Evolutionary conservation across 306 rosid genomes (phyloP), one percentile per base, ranked within the genome.

Genomic region (Trifolium repens): DNA sequence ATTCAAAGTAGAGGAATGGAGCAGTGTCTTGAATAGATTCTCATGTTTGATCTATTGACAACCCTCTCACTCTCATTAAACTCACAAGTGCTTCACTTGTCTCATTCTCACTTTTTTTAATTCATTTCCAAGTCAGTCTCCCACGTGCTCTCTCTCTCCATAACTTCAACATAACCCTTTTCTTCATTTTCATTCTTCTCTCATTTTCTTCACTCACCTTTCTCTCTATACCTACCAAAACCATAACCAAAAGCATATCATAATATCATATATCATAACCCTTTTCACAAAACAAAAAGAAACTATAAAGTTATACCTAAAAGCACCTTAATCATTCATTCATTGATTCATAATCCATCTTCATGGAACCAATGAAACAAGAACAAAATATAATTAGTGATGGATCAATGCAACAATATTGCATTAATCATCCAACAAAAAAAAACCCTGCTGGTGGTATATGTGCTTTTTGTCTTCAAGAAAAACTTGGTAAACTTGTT

Each of bases 381-480:
- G 84, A 37, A 2, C 84, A 90, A 0, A 87, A 88, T 26, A 89
- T 84, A 62, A 57, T 88, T 37, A 84, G 81, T 2, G 97, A 89
- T 52, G 96, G 96, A 69, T 32, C 44, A 34, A 88, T 91, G 92
- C 93, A 85, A 58, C 67, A 61, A 61, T 61, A 61, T 34, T 91
- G 98, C 84, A 88, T 75, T 8, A 75, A 89, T 69, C 98, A 93
- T 77, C 94, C 94, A 5, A 81, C 74, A 66, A 79, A 87, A 35
- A 91, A 65, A 82, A 93, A 84, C 76, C 87, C 97, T 0, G 87
- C 97, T 0, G 87, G 88, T 35, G 98, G 96, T 34, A 93, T 93
- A 84, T 93, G 97, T 16, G 96, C 98, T 4, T 85, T 88, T 35
- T 93, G 98, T 55, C 97, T 93, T 9, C 97, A 93, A 47, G 98